Evolutionary conservation across 2,329 filamentous ascomycete species (phyloP).

Genomic region (Pyrenochaeta sp.): DNA sequence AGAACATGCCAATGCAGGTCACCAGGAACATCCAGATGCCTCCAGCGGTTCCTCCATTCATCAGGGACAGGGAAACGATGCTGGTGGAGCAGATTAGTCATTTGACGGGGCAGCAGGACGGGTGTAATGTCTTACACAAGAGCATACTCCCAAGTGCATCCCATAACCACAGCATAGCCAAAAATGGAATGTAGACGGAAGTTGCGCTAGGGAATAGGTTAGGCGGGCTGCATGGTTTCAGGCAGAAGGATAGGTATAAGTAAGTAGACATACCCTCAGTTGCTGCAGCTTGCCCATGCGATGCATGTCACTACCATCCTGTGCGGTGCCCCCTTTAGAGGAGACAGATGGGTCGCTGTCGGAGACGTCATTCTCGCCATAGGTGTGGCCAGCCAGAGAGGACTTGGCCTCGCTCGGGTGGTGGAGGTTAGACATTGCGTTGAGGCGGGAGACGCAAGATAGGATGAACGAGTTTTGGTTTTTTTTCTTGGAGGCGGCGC

Average conservation of each 20-base stretch:
- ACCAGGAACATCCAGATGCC: conserved; percentile 35
- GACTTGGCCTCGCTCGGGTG: not conserved
- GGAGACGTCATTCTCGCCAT: not conserved
- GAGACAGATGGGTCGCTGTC: not conserved
- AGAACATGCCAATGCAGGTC: conserved; percentile 25
- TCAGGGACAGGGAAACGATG: conserved; percentile 2
- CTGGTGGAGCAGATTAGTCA: not conserved
- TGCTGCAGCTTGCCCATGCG: conserved; percentile 28
- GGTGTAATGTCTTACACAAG: conserved; percentile 13
- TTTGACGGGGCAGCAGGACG: not conserved
- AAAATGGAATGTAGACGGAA: conserved; percentile 22
- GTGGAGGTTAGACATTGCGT: not conserved
- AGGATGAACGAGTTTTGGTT: not conserved
- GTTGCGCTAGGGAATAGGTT: conserved; percentile 13
- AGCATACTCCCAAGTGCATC: conserved; percentile 22
- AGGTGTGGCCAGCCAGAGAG: conserved; percentile 1
- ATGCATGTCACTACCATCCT: conserved; percentile 24
- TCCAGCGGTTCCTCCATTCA: conserved; percentile 15
- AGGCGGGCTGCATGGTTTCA: not conserved
- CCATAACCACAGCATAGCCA: conserved; percentile 17
- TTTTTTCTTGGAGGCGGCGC: not conserved
- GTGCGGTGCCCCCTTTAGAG: not conserved
- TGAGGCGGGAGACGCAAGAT: not conserved
- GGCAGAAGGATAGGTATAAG: not conserved
- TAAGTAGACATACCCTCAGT: conserved; percentile 16